Percentiles rank a stretch among this genome's conserved stretches.
These are phyloP conservation scores for Plantago ovata DNA, from an alignment of 257 asterid genomes.

Conservation along the genomic window DNA sequence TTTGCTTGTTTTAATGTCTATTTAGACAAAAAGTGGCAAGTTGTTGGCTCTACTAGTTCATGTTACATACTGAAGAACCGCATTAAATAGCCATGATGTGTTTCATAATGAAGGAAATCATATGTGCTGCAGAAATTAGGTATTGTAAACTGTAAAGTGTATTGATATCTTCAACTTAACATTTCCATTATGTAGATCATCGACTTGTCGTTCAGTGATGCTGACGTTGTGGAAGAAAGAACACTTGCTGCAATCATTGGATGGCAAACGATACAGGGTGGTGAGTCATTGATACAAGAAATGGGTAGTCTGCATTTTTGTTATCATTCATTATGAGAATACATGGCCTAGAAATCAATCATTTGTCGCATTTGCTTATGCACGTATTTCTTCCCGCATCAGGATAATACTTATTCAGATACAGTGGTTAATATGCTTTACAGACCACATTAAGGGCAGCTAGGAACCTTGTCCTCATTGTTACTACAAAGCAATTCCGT, in stretches of 20 bases:
- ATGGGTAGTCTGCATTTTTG: slow-evolving; percentile 44
- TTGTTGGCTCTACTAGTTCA: neutral
- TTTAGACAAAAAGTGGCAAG: neutral
- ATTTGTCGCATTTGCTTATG: slow-evolving; percentile 10
- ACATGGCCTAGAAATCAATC: slow-evolving; percentile 12
- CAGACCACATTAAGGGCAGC: slow-evolving; percentile 64
- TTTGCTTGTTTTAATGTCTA: slow-evolving; percentile 5
- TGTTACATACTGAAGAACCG: no score
- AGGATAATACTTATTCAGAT: slow-evolving; percentile 34
- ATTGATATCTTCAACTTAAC: neutral
- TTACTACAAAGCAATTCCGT: slow-evolving; percentile 42
- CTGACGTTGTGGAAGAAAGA: slow-evolving; percentile 64
- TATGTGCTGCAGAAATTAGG: no score
- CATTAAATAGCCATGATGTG: no score
- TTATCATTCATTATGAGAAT: neutral
- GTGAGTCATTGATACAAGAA: slow-evolving; percentile 63
- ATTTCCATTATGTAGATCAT: slow-evolving; percentile 32
- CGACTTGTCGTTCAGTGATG: slow-evolving; percentile 64
- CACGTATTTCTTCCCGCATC: slow-evolving; percentile 26
- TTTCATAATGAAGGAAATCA: no score
- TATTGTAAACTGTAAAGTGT: neutral
- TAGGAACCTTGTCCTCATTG: slow-evolving; percentile 52
- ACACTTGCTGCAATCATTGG: slow-evolving; percentile 64
- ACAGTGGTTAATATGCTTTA: slow-evolving; percentile 48
- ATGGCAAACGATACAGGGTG: slow-evolving; percentile 58